Evolutionary conservation across 495 filamentous ascomycete species (phyloP), one percentile per base, ranked within the genome.

Genomic region (Poronia punctata): DNA sequence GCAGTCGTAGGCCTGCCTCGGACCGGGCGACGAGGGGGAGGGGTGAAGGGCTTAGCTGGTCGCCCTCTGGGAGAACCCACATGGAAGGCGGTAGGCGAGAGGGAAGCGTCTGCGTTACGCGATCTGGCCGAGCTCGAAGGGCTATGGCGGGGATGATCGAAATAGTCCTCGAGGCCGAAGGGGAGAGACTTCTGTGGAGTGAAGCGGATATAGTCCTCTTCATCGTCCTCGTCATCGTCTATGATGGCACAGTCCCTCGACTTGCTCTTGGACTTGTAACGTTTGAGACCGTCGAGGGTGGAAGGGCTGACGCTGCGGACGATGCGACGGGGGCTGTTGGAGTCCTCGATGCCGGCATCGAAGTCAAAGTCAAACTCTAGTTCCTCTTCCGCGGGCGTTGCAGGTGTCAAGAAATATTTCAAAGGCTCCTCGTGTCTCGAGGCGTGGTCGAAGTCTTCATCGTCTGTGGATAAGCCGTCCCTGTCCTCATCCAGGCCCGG

Each of bases 311-410:
- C 60, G 29, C 64, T 70, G 29, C 69, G 50, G 11, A 70, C 57
- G 33, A 67, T 59, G 10, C 53, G 50, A 9, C 53, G 30, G 7
- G 62, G 66, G 28, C 59, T 62, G 39, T 60, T 68, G 25, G 57
- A 47, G 46, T 72, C 65, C 45, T 71, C 69, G 45, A 72, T 72
- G 15, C 69, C 69, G 12, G 69, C 69, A 39, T 72, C 69, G 36
- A 71, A 71, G 25, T 71, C 66, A 38, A 70, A 69, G 35, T 70
- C 50, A 17, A 67, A 60, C 34, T 62, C 58, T 4, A 58, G 50
- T 8, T 57, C 59, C n/a, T 56, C 54, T 18, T 62, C 51, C 11
- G 48, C 44, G 1, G 53, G 49, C 1, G 62, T 57, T 1, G 61
- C 53, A 1, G 69, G 67, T 8, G 69, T 71, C n/a, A 71, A 57